phyloP scores from a whole-genome alignment of 2,329 filamentous ascomycete species.

The Fusarium pseudocircinatum region DNA sequence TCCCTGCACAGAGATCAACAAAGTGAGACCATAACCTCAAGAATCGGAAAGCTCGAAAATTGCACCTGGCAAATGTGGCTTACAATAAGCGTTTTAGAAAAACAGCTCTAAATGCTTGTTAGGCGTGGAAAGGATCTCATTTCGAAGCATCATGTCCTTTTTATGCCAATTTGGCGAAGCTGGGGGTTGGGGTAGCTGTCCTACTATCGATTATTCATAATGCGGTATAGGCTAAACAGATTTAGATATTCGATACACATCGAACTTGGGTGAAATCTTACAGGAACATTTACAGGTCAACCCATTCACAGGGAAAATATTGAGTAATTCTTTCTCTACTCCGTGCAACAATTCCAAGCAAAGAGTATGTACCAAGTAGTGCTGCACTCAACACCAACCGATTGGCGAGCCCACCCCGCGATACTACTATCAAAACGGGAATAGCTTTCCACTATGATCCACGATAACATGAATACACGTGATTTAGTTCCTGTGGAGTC shows the following conservation, averaged over 20 bases:
- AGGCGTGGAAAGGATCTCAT: background rate
- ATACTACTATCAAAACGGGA: no score
- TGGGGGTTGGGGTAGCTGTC: background rate
- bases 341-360: no score
- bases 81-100: no score
- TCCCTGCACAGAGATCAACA: no score
- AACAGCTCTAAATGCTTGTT: no score
- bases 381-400: no score
- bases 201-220: background rate
- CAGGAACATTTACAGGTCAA: background rate
- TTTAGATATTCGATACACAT: background rate
- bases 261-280: rapidly evolving
- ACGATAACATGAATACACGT: background rate
- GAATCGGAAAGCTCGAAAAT: no score
- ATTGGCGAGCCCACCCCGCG: no score
- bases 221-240: background rate
- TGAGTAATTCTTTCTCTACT: background rate
- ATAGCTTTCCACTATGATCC: no score
- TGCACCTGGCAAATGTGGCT: no score
- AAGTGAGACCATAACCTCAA: no score
- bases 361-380: background rate
- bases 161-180: background rate
- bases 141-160: background rate
- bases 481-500: background rate
- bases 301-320: background rate